Percentiles rank a stretch among this genome's conserved stretches.
phyloP scores from a whole-genome alignment of 2,329 filamentous ascomycete genomes.

The Apiospora rasikravindrae region DNA sequence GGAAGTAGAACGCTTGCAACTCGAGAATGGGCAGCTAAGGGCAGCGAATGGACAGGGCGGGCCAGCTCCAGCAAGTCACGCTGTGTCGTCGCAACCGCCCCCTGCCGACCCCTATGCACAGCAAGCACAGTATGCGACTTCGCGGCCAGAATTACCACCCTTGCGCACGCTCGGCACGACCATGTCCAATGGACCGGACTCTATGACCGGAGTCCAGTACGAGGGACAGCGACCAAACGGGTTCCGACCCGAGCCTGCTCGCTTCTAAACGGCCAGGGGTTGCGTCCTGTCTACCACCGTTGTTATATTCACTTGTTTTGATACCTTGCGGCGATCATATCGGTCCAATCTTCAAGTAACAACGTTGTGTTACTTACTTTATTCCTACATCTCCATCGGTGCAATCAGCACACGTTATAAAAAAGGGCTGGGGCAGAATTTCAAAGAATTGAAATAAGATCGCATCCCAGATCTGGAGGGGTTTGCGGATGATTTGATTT shows the following conservation, averaged over 20 bases:
- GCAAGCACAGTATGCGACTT: conserved; percentile 21
- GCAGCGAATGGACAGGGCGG: conserved; percentile 31
- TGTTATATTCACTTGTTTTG: conserved; percentile 14
- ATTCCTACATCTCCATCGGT: background rate
- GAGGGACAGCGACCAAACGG: conserved; percentile 48
- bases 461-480: background rate
- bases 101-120: conserved; percentile 38
- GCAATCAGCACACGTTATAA: background rate
- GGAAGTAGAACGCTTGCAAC: conserved; percentile 52
- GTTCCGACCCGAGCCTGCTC: conserved; percentile 3
- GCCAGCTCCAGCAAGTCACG: conserved; percentile 31
- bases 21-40: conserved; percentile 55
- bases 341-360: background rate
- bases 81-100: conserved; percentile 33
- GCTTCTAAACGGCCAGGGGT: background rate
- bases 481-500: conserved; percentile 6
- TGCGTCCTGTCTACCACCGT: background rate
- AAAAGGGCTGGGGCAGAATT: conserved; percentile 1
- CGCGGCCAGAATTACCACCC: conserved; percentile 60
- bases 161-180: conserved; percentile 56
- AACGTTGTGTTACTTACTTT: background rate
- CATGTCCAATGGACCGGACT: conserved; percentile 55
- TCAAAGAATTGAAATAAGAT: conserved; percentile 7
- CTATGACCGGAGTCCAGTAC: conserved; percentile 72
- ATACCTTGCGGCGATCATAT: background rate